Base-by-base conservation (phyloP, 352 stramenopile genomes). In the Phytophthora litchii region DNA sequence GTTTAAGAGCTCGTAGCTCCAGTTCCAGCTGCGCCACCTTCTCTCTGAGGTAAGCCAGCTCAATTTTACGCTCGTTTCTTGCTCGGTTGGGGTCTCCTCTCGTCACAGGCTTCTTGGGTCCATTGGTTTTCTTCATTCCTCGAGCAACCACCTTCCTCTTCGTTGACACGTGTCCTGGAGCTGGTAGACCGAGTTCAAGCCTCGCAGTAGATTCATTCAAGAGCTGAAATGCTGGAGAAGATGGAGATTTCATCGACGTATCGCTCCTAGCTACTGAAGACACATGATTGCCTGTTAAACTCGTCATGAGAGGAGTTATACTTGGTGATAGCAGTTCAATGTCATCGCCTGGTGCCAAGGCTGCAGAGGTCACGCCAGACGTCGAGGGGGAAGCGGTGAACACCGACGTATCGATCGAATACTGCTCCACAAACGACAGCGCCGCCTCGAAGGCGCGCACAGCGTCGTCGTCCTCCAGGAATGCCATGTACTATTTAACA, bases 11-110 rank as follows among this genome's bases (percentile, higher is more conserved):
- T 8, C 44, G 68, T 34, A 91, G 50, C 59, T 91, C 87, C n/a
- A 78, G 64, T 40, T 89, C 74, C 50, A 91, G 44, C 14, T 69
- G 73, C 12, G 85, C 58, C 16, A 80, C 80, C 60, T 91, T 91
- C 52, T 89, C 68, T 37, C 86, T 75, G 8, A 94, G 53, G 54
- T 88, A 94, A 0, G 66, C 64, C 12, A 85, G 70, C 20, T 94
- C 84, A 19, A 92, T 82, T 47, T 92, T 92, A 4, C 67, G 45
- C 43, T 76, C 67, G 34, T 76, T 72, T 12, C 67, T 47, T 29
- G 67, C 67, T 49, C 58, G 37, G 16, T 76, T 76, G 0, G 67
- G 64, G 52, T 76, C 64, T 45, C 66, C 61, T 54, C 72, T 72
- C 4, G 68, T 76, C 42, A 73, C 59, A 37, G 62, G 63, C 54